Percentiles rank a stretch among this genome's conserved stretches.
phyloP scores from a whole-genome alignment of 768 basidiomycete species.

The Rhizopogon vesiculosus region DNA sequence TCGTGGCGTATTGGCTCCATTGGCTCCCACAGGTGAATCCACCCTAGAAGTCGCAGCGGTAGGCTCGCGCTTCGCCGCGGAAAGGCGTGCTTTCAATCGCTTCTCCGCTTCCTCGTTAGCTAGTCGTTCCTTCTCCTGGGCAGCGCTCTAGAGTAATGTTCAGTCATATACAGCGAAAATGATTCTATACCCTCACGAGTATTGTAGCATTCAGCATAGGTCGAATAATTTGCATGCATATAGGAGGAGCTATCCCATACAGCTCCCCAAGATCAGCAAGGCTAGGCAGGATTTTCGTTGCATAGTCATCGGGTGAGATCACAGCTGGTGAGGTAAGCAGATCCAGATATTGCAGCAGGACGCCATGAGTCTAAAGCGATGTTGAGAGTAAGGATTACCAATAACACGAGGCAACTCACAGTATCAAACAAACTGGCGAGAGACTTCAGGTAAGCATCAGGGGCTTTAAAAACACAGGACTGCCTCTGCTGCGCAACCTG shows the following conservation, averaged over 20 bases:
- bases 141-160: slow-evolving; percentile 45
- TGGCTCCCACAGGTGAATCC: slow-evolving; percentile 50
- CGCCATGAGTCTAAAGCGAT: slow-evolving; percentile 73
- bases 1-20: slow-evolving; percentile 24
- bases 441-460: slow-evolving; percentile 78
- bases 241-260: slow-evolving; percentile 79
- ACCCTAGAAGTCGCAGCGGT: slow-evolving; percentile 48
- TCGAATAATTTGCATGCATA: slow-evolving; percentile 92
- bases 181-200: slow-evolving; percentile 38
- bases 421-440: slow-evolving; percentile 85
- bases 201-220: slow-evolving; percentile 68
- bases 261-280: slow-evolving; percentile 65
- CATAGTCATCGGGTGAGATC: slow-evolving; percentile 67
- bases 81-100: slow-evolving; percentile 71
- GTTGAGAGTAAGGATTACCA: slow-evolving; percentile 15
- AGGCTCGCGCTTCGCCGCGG: slow-evolving; percentile 72
- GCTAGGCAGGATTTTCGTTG: slow-evolving; percentile 67
- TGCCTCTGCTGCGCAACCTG: slow-evolving; percentile 91
- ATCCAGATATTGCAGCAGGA: slow-evolving; percentile 89
- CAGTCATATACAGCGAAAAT: slow-evolving; percentile 4
- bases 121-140: slow-evolving; percentile 63
- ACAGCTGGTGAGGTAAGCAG: slow-evolving; percentile 72
- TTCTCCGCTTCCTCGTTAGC: slow-evolving; percentile 77
- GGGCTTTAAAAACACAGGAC: slow-evolving; percentile 70
- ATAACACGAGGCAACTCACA: slow-evolving; percentile 44